These are phyloP conservation scores for Dipteronia dyeriana DNA, from an alignment of 345 rosid species.

Conservation along the genomic window DNA sequence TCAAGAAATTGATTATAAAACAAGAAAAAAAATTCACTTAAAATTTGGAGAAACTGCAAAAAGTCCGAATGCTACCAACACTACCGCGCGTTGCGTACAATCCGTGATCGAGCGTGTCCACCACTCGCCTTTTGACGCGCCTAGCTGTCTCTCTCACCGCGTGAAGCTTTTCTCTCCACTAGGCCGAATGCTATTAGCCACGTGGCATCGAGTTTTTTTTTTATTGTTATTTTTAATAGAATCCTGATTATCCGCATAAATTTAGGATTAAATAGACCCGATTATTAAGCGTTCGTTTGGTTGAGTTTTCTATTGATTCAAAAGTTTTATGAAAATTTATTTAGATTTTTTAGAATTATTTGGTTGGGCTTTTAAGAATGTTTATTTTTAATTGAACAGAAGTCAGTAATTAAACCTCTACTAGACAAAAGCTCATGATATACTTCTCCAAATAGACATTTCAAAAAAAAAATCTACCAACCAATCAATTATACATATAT, in stretches of 20 bases:
- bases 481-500: no score
- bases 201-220: not conserved
- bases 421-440: no score
- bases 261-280: not conserved
- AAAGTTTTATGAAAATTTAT: no score
- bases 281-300: no score
- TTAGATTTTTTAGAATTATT: no score
- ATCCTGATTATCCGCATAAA: not conserved
- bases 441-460: no score
- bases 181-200: not conserved
- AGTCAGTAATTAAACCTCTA: no score
- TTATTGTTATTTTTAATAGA: not conserved
- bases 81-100: slow-evolving; percentile 15
- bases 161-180: slow-evolving; percentile 6
- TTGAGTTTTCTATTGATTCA: no score
- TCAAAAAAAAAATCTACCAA: no score
- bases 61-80: not conserved
- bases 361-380: no score
- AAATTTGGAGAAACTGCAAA: not conserved
- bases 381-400: no score
- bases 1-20: not conserved
- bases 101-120: slow-evolving; percentile 2
- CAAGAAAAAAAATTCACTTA: not conserved
- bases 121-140: not conserved
- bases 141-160: not conserved